A percentile compares a stretch with the other conserved stretches of the same genome.
Evolutionary conservation across 139 green algal genomes (phyloP).

Genomic region (Trebouxia sp.): DNA sequence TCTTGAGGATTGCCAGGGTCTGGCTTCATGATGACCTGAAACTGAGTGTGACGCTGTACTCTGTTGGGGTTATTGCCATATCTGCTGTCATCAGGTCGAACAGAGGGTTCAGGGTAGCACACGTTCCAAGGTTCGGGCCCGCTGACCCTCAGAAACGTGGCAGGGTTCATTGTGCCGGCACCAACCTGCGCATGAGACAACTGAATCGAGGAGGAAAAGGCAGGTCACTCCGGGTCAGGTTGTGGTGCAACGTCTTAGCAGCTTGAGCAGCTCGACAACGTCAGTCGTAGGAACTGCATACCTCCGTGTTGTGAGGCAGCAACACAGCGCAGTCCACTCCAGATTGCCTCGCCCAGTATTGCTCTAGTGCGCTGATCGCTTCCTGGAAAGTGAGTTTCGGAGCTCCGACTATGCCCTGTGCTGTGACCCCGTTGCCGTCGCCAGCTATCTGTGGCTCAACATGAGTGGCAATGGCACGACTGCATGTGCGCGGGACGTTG

Average conservation of each 20-base stretch:
- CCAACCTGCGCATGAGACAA: too few species aligned
- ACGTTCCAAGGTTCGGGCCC: slow-evolving; percentile 96
- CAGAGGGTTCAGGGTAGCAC: slow-evolving; percentile 91
- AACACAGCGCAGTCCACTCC: slow-evolving; percentile 83
- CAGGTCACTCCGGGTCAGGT: background rate
- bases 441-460: background rate
- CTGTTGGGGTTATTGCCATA: slow-evolving; percentile 99
- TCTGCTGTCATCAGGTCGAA: slow-evolving; percentile 95
- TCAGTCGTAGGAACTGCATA: slow-evolving; percentile 26
- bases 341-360: slow-evolving; percentile 81
- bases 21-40: slow-evolving; percentile 97
- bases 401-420: background rate
- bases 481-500: background rate
- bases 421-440: background rate
- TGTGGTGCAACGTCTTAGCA: background rate
- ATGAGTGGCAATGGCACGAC: background rate
- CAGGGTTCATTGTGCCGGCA: slow-evolving; percentile 99
- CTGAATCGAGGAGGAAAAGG: background rate
- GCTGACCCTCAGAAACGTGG: slow-evolving; percentile 93
- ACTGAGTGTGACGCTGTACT: slow-evolving; percentile 98
- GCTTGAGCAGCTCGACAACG: background rate
- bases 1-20: slow-evolving; percentile 97
- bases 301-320: slow-evolving; percentile 97
- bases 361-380: slow-evolving; percentile 83
- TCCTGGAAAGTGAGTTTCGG: slow-evolving; percentile 84